Base-by-base conservation (phyloP, 169 alveolate genomes). In the Plasmodium vivax region DNA sequence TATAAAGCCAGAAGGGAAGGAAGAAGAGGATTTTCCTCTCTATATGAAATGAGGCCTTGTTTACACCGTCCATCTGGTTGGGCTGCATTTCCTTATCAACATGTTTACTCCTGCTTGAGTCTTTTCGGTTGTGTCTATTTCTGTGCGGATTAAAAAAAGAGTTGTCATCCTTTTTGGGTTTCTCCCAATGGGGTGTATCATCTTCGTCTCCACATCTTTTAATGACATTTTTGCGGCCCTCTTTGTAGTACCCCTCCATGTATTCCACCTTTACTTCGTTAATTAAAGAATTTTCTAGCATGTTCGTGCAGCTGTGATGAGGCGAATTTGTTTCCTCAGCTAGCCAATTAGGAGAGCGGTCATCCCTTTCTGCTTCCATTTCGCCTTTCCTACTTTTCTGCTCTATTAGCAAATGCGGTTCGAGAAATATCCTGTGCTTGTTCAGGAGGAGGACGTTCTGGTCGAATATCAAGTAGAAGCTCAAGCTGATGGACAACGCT, bases 1-100 rank as follows among this genome's bases (percentile, higher is more conserved):
- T 74, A 75, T 87, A 77, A n/a, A 87, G 34, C 93, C 93, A 87
- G 54, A 87, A 87, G 32, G 93, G 93, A 54, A 87, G 19, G 27
- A 75, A 87, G 81, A 51, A 87, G 7, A 85, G 30, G 19, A 85
- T 85, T 85, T 85, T 87, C 12, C 77, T 74, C 81, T 87, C 88
- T 16, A 87, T 77, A 87, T 51, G 41, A 77, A 51, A 77, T 34
- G 85, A 43, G 34, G 43, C 16, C 34, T 34, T 30, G 43, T 87
- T 75, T 54, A 54, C 30, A 36, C 77, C 81, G 47, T 87, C 82
- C 58, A 74, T 16, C 2, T 27, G 62, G 43, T 74, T 79, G 43
- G 77, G 14, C 56, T 38, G 12, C 16, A 12, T 27, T 51, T 87
- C 72, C 9, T 75, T 41, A n/a, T 85, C 62, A 75, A 71, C 0